Conservation (phyloP, 805 yeast species). For the Candida awuae region DNA sequence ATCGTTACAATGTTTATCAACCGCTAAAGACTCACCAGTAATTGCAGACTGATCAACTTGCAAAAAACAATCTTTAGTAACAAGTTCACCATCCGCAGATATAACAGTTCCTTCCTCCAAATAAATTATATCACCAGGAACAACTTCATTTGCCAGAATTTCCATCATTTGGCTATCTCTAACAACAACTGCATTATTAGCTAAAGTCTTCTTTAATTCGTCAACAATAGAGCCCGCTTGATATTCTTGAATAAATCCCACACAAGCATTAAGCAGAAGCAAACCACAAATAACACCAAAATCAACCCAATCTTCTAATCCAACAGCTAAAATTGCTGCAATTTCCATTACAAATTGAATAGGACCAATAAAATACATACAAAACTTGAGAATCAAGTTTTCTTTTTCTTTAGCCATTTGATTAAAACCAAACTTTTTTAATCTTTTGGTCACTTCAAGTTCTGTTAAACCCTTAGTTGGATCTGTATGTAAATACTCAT, state of each 20-base stretch:
- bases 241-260: constrained; percentile 90
- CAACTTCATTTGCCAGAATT: constrained; percentile 73
- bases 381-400: constrained; percentile 66
- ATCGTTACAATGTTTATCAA: constrained; percentile 80
- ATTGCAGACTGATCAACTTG: constrained; percentile 91
- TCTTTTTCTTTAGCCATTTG: constrained; percentile 86
- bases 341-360: constrained; percentile 96
- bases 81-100: constrained; percentile 86
- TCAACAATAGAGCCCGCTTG: constrained; percentile 95
- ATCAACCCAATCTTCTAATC: constrained; percentile 94
- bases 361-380: constrained; percentile 86
- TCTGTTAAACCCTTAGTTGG: constrained; percentile 64
- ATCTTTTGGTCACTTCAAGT: constrained; percentile 70
- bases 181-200: constrained; percentile 73
- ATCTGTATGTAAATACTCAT: constrained; percentile 74
- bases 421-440: constrained; percentile 83
- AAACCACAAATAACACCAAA: constrained; percentile 89
- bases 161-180: constrained; percentile 72
- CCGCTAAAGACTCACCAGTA: constrained; percentile 91
- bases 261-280: constrained; percentile 73
- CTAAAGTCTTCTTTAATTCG: constrained; percentile 85
- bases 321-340: constrained; percentile 90
- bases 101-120: constrained; percentile 87
- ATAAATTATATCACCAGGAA: constrained; percentile 89
- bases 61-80: constrained; percentile 69